A percentile compares a stretch with the other conserved stretches of the same genome.
Conservation (phyloP, 1,284 basidiomycete genomes). For the Ceratobasidium sp. region DNA sequence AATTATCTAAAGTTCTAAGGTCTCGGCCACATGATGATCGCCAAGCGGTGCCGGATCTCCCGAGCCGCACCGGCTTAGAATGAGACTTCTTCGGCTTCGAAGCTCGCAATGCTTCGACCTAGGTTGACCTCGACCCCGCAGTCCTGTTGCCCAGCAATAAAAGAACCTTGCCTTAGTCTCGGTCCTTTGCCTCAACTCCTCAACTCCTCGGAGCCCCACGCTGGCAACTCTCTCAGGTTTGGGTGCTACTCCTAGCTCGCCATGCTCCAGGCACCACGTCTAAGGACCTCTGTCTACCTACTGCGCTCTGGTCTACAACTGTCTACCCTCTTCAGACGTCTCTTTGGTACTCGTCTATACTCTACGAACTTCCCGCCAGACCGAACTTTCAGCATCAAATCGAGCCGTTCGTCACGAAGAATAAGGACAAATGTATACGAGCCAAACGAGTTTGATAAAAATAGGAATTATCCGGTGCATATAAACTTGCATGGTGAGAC, state of each 20-base stretch:
- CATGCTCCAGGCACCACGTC: neutral
- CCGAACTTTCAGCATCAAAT: constrained; percentile 11
- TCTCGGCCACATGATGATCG: no score
- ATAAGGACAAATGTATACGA: constrained; percentile 21
- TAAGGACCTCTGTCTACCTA: constrained; percentile 5
- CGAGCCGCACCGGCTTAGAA: no score
- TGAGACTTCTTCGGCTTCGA: no score
- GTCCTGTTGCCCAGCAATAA: no score
- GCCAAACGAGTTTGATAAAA: constrained; percentile 4
- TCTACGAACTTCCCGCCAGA: constrained; percentile 31
- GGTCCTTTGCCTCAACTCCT: no score
- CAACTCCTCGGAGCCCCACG: no score
- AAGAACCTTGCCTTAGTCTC: no score
- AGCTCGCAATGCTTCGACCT: no score
- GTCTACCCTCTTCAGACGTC: neutral
- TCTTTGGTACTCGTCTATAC: neutral
- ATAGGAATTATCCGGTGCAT: constrained; percentile 25
- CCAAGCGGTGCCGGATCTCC: no score
- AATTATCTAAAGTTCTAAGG: no score
- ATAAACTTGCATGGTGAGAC: constrained; percentile 45
- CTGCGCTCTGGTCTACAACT: neutral
- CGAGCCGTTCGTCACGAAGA: neutral
- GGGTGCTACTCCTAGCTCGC: neutral
- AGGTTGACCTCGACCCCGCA: no score
- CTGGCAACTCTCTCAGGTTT: neutral